Evolutionary conservation across 331 rosid species (phyloP).

Genomic region (Saraca asoca): DNA sequence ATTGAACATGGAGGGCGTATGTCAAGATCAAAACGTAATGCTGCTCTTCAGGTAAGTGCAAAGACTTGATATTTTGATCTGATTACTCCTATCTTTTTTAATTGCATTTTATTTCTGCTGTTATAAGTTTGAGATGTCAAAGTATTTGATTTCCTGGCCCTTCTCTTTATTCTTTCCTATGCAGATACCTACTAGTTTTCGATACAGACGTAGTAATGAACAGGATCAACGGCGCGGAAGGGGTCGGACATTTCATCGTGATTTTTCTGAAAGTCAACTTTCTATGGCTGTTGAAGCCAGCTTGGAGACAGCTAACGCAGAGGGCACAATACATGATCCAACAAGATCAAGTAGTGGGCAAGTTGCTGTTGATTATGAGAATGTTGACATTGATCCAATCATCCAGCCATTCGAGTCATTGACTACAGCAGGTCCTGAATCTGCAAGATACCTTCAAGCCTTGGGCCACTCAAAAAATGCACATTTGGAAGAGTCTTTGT

Average conservation of each 20-base stretch:
- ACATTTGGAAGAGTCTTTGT: constrained; percentile 68
- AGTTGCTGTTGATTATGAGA: constrained; percentile 46
- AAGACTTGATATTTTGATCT: background rate
- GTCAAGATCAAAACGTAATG: constrained; percentile 94
- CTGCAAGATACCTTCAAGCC: constrained; percentile 83
- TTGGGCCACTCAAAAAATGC: constrained; percentile 63
- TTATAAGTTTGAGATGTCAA: constrained; percentile 13
- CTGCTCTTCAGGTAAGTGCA: constrained; percentile 83
- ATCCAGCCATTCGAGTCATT: constrained; percentile 66
- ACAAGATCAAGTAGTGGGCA: constrained; percentile 52
- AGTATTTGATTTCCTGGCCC: constrained; percentile 1
- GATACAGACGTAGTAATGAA: constrained; percentile 63
- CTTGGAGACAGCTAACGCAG: constrained; percentile 67
- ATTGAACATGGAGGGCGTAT: constrained; percentile 91
- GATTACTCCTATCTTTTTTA: constrained; percentile 11
- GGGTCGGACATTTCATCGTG: constrained; percentile 64
- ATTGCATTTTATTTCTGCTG: constrained; percentile 4
- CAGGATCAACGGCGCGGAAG: constrained; percentile 78
- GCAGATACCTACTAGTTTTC: constrained; percentile 92
- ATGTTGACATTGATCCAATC: constrained; percentile 54
- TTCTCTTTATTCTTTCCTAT: constrained; percentile 16
- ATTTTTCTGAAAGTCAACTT: constrained; percentile 69
- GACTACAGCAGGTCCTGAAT: constrained; percentile 51
- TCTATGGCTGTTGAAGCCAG: constrained; percentile 87
- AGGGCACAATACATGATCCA: constrained; percentile 42